Percentiles rank a stretch among this genome's conserved stretches.
Evolutionary conservation across 768 basidiomycete genomes (phyloP).

Genomic region (Ramaria sp.): DNA sequence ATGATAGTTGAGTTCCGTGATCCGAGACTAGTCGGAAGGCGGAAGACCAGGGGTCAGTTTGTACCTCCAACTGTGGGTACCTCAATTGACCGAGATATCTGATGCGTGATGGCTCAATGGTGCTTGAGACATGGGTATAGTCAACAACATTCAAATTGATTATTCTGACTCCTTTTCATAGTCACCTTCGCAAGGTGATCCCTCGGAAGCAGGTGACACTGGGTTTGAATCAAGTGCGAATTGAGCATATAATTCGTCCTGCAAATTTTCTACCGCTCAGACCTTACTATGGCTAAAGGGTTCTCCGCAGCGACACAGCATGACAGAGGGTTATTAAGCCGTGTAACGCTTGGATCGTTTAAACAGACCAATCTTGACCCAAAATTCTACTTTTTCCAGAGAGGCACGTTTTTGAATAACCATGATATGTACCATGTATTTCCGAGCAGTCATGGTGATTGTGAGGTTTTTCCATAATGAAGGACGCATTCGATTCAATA

Average conservation of each 20-base stretch:
- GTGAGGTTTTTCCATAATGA: neutral
- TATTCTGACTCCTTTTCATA: conserved; percentile 18
- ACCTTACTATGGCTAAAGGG: conserved; percentile 14
- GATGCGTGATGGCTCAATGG: conserved; percentile 16
- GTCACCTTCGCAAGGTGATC: conserved; percentile 20
- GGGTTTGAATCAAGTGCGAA: conserved; percentile 10
- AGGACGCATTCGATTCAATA: neutral
- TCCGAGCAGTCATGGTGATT: too few relatives aligned
- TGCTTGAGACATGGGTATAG: conserved; percentile 14
- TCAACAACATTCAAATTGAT: conserved; percentile 22
- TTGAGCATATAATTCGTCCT: conserved; percentile 33
- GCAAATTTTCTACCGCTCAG: conserved; percentile 43
- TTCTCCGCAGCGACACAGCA: neutral
- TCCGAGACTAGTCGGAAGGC: conserved; percentile 22
- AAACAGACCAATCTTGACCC: conserved; percentile 21
- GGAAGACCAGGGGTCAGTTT: conserved; percentile 18
- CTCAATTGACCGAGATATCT: conserved; percentile 19
- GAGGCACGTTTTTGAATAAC: too few relatives aligned
- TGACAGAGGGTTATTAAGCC: neutral
- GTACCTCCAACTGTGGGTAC: conserved; percentile 13
- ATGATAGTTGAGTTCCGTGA: conserved; percentile 12
- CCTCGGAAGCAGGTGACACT: conserved; percentile 13
- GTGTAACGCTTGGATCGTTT: conserved; percentile 7
- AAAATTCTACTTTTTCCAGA: conserved; percentile 24
- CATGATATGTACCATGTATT: too few relatives aligned